Evolutionary conservation across 2,329 filamentous ascomycete species (phyloP), one percentile per base, ranked within the genome.

Genomic region (Sporothrix humicola): DNA sequence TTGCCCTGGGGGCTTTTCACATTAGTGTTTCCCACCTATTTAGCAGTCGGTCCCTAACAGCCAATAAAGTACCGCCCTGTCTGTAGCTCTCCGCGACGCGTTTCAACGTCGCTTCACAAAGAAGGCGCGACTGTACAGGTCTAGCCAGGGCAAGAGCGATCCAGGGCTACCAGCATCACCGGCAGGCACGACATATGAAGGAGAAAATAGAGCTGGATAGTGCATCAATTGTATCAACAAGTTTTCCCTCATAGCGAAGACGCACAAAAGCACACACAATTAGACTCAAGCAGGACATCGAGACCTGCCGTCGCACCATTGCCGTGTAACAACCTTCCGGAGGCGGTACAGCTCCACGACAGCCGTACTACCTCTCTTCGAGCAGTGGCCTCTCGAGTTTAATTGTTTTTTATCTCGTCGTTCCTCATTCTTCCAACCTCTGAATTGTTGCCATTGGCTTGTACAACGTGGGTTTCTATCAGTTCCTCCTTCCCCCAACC

Each of bases 101-200:
- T 72, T 68, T 69, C 71, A 69, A 59, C 52, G 5, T 13, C 61
- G 71, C 59, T 66, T 58, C 71, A 68, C 44, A 61, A 59, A 44
- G 65, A 23, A 68, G 65, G 71, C 69, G 26, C 61, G 42, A 20
- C 31, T 56, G 44, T n/a, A 48, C 20, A 10, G 12, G 17, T 17
- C n/a, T 66, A 23, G 59, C 23, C 59, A 52, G n/a, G 52, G 20
- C n/a, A 56, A 26, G 69, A 71, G 31, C 50, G 10, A 26, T 46
- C 50, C 48, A 23, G 44, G 37, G 26, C 23, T n/a, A n/a, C 65
- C 23, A 52, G 48, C 46, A 52, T 52, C 65, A 20, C n/a, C 42
- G 42, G 42, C n/a, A 65, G 42, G 59, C 59, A 65, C 59, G 42
- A 46, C 59, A 46, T 46, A 65, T 10, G 23, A 12, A 46, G 37